Base-by-base conservation (phyloP, 2,329 filamentous ascomycete genomes). In the Podosphaera fusca region DNA sequence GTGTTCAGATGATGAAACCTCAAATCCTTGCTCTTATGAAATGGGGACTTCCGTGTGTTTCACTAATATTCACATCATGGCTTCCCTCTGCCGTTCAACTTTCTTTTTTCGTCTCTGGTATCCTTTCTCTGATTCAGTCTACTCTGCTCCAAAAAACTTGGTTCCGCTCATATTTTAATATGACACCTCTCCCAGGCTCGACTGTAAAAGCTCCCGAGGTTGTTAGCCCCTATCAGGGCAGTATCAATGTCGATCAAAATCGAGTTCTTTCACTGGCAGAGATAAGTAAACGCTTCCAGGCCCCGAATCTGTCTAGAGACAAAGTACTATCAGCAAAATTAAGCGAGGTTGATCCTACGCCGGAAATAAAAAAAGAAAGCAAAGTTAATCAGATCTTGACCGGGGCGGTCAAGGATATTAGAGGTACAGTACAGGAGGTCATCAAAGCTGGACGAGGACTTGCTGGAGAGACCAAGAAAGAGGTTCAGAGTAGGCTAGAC, bases 31-130 rank as follows among this genome's bases (percentile, higher is more conserved):
- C 69, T 40, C 56, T 70, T 5, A 64, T 78, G 60, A 63, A 71
- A 38, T 72, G 70, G 56, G 68, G 70, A 46, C 62, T 85, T 35
- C 81, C 82, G 1, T 60, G 67, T 5, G 38, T 82, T 1, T 72
- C 77, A 6, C 68, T 78, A 35, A 1, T 70, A 3, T 71, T 84
- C 64, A 80, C 79, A 56, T 63, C 70, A 10, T 69, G 68, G 60
- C 64, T 74, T 51, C 68, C 69, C 30, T 66, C 76, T 31, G 73
- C 72, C 29, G 67, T 85, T 2, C 80, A 84, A 64, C 64, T 85
- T 35, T 83, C 79, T 70, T 84, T 87, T 69, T 67, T 76, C 56
- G 61, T 69, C 12, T 69, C 73, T 2, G 67, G 68, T 56, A 0
- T 67, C 3, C 59, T 71, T 12, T 70, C 71, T 50, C 66, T 61